Evolutionary conservation across 352 stramenopile genomes (phyloP).

Genomic region (Globisporangium irregulare): DNA sequence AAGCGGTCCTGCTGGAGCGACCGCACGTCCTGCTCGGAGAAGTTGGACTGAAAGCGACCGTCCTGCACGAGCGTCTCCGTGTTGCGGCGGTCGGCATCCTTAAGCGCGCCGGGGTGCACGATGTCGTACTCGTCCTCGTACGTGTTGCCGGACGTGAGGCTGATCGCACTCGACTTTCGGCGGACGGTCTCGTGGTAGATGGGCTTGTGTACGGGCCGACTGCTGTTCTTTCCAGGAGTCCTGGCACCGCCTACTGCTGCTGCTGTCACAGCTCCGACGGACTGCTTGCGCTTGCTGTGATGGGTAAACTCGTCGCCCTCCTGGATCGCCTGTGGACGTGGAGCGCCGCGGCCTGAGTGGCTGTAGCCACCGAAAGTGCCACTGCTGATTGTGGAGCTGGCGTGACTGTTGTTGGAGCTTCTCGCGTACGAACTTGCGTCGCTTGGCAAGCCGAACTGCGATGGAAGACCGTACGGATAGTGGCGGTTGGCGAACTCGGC

Average conservation of each 20-base stretch:
- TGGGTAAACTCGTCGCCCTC: conserved; percentile 8
- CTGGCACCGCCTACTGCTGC: background rate
- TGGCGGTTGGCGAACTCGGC: conserved; percentile 36
- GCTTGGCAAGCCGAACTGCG: conserved; percentile 26
- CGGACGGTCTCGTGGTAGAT: conserved; percentile 8
- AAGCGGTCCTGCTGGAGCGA: conserved; percentile 25
- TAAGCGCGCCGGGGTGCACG: conserved; percentile 55
- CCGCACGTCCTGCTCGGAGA: conserved; percentile 39
- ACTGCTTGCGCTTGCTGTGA: conserved; percentile 14
- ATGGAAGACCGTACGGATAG: conserved; percentile 21
- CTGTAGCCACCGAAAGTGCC: background rate
- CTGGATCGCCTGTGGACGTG: conserved; percentile 8
- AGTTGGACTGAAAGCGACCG: conserved; percentile 62
- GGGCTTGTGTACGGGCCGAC: conserved; percentile 10
- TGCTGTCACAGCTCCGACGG: background rate
- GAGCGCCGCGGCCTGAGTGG: background rate
- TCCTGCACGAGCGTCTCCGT: conserved; percentile 65
- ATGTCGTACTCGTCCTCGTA: conserved; percentile 72
- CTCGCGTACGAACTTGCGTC: conserved; percentile 17
- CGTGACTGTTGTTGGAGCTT: conserved; percentile 6
- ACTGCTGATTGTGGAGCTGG: conserved; percentile 3
- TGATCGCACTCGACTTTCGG: conserved; percentile 3
- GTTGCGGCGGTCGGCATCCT: conserved; percentile 52
- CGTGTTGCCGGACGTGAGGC: conserved; percentile 14
- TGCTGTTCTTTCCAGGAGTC: conserved; percentile 8